These are phyloP conservation scores for Neurospora sp. DNA, from an alignment of 495 filamentous ascomycete species.

Conservation along the genomic window DNA sequence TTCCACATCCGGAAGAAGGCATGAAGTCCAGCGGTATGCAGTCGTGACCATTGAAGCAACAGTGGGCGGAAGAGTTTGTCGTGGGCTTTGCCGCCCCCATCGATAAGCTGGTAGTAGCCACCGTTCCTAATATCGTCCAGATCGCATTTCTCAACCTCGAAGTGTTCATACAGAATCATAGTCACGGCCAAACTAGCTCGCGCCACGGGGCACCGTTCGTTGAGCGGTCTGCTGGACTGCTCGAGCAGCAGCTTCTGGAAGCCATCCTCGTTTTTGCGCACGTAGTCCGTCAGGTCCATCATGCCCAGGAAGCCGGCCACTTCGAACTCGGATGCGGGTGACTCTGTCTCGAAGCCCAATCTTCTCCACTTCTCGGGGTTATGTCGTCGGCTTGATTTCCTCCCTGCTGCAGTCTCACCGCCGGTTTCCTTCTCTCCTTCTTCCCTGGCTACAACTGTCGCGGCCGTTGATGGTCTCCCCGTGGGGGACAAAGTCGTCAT, in stretches of 20 bases:
- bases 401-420: neutral
- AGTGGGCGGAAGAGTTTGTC: slow-evolving; percentile 84
- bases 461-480: slow-evolving; percentile 12
- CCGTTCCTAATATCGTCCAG: slow-evolving; percentile 62
- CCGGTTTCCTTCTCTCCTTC: neutral
- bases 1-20: slow-evolving; percentile 92
- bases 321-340: slow-evolving; percentile 74
- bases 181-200: slow-evolving; percentile 82
- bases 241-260: slow-evolving; percentile 89
- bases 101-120: slow-evolving; percentile 53
- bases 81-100: slow-evolving; percentile 59
- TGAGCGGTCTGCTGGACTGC: slow-evolving; percentile 62
- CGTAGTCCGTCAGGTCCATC: slow-evolving; percentile 95
- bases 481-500: slow-evolving; percentile 1
- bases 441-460: neutral
- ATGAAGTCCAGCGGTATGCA: slow-evolving; percentile 85
- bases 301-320: slow-evolving; percentile 83
- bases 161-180: slow-evolving; percentile 84
- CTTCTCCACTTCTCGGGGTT: slow-evolving; percentile 92
- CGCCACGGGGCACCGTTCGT: slow-evolving; percentile 80
- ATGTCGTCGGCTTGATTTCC: slow-evolving; percentile 46
- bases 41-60: slow-evolving; percentile 85
- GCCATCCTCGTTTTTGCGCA: slow-evolving; percentile 77
- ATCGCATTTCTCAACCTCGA: slow-evolving; percentile 83
- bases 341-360: slow-evolving; percentile 86